Evolutionary conservation across 108 stramenopile species (phyloP).

Genomic region (Cyclotella distinguenda): DNA sequence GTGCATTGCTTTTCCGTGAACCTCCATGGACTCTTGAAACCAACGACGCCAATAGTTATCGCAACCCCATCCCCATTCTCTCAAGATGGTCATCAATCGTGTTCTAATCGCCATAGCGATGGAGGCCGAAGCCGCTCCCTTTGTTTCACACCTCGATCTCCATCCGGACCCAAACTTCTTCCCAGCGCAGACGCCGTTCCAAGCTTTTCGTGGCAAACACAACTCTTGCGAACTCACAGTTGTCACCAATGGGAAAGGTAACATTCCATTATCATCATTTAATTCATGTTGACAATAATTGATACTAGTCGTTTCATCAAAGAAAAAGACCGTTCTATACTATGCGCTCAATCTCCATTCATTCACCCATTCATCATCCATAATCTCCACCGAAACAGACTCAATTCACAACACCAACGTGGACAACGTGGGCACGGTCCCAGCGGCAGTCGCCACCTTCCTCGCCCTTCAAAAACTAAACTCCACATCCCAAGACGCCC

Average conservation of each 20-base stretch:
- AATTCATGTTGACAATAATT: no score
- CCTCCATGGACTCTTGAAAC: no score
- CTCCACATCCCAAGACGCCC: constrained; percentile 31
- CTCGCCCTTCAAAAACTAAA: constrained; percentile 68
- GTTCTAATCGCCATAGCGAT: constrained; percentile 90
- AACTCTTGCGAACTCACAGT: constrained; percentile 83
- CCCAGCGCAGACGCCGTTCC: constrained; percentile 76
- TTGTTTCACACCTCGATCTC: constrained; percentile 79
- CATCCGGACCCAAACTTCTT: constrained; percentile 63
- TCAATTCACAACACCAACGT: constrained; percentile 77
- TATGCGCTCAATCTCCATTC: no score
- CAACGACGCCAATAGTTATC: no score
- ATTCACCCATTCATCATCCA: no score
- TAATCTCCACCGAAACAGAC: no score
- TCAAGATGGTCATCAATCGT: constrained; percentile 35
- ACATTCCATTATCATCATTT: no score
- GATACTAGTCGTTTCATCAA: no score
- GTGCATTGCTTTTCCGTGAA: no score
- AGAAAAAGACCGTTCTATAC: no score
- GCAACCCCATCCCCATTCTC: no score
- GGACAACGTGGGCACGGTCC: constrained; percentile 94
- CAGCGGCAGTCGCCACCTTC: constrained; percentile 79
- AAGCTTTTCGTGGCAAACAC: constrained; percentile 76
- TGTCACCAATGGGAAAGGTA: constrained; percentile 90
- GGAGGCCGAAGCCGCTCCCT: constrained; percentile 92